A percentile compares a stretch with the other conserved stretches of the same genome.
phyloP scores from a whole-genome alignment of 2,329 filamentous ascomycete genomes.

The Botrytis fabae region DNA sequence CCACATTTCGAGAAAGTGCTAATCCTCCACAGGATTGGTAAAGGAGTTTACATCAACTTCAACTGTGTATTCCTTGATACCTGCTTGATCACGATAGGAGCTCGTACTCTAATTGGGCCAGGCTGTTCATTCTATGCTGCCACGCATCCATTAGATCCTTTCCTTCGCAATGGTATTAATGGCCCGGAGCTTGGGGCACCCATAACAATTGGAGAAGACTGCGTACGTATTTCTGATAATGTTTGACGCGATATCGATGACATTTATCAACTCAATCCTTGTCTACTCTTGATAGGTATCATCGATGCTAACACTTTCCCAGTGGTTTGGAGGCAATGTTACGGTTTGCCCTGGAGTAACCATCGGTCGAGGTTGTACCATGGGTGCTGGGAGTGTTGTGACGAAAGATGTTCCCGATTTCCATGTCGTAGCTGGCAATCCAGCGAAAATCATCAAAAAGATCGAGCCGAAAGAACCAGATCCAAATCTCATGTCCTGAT shows the following conservation, averaged over 20 bases:
- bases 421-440: conserved; percentile 65
- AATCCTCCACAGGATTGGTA: conserved; percentile 53
- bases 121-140: conserved; percentile 75
- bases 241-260: not conserved
- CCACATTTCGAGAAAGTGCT: conserved; percentile 14
- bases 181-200: conserved; percentile 75
- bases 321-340: conserved; percentile 71
- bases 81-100: conserved; percentile 70
- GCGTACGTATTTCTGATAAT: conserved; percentile 41
- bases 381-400: conserved; percentile 82
- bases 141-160: conserved; percentile 75
- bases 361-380: conserved; percentile 70
- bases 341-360: conserved; percentile 74
- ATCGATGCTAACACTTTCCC: not conserved
- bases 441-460: conserved; percentile 57
- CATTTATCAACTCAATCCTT: not conserved
- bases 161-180: conserved; percentile 68
- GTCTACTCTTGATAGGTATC: not conserved
- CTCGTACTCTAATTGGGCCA: conserved; percentile 75
- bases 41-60: conserved; percentile 73
- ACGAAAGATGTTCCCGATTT: conserved; percentile 72
- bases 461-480: conserved; percentile 42
- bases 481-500: conserved; percentile 27
- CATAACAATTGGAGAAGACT: conserved; percentile 77
- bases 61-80: conserved; percentile 78